Conservation (phyloP, 2,329 filamentous ascomycete genomes). For the Thielaviopsis punctulata region DNA sequence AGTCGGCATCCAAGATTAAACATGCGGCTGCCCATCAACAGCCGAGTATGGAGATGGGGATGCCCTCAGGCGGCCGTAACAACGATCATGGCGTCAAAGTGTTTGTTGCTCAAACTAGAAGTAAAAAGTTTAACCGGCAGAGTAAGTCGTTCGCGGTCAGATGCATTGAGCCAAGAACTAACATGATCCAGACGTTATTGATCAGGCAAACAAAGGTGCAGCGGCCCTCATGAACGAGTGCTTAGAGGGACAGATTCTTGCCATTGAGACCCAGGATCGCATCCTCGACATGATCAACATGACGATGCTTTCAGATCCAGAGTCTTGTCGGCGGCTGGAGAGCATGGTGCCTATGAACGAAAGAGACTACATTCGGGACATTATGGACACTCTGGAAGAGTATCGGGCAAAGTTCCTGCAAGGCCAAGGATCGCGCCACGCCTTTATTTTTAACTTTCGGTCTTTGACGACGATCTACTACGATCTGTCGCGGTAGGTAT, state of each 20-base stretch:
- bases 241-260: constrained; percentile 62
- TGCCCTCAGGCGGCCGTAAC: constrained; percentile 17
- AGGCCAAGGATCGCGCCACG: constrained; percentile 43
- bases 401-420: constrained; percentile 42
- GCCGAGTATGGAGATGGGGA: not conserved
- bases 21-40: constrained; percentile 15
- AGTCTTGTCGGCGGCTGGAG: constrained; percentile 69
- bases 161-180: not conserved
- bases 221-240: constrained; percentile 52
- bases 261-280: constrained; percentile 74
- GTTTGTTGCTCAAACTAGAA: constrained; percentile 64
- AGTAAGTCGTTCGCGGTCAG: not conserved
- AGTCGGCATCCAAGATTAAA: constrained; percentile 31
- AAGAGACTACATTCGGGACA: constrained; percentile 64
- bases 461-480: constrained; percentile 76
- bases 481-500: constrained; percentile 35
- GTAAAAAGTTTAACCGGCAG: constrained; percentile 80
- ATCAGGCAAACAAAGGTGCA: constrained; percentile 48
- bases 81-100: constrained; percentile 62
- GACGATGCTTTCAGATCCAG: constrained; percentile 60
- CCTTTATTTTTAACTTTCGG: constrained; percentile 83
- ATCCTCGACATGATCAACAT: constrained; percentile 60
- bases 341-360: constrained; percentile 62
- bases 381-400: constrained; percentile 56
- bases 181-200: constrained; percentile 47